Evolutionary conservation across 148 eudicot genomes (phyloP).

Genomic region (Arbutus unedo): DNA sequence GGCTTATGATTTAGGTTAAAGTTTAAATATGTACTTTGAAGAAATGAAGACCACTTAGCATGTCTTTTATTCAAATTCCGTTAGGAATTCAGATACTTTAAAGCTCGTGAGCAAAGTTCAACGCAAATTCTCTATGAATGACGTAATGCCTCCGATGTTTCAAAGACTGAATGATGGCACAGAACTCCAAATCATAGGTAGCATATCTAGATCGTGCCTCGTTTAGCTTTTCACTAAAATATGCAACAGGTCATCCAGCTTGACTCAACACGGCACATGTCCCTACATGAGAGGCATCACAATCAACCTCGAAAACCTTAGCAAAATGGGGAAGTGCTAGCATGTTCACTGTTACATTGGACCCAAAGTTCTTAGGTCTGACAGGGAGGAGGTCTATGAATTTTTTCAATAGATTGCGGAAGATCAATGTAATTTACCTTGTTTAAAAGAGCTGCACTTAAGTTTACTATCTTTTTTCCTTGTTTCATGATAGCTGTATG

Average conservation of each 20-base stretch:
- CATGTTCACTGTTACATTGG: no score
- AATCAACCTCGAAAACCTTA: not conserved
- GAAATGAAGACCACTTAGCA: not conserved
- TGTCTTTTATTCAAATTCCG: not conserved
- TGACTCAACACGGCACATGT: not conserved
- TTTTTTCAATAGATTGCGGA: not conserved
- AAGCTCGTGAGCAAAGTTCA: not conserved
- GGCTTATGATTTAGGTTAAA: not conserved
- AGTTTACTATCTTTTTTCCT: not conserved
- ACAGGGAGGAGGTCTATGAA: not conserved
- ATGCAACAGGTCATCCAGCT: not conserved
- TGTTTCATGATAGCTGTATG: not conserved
- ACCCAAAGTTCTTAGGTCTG: not conserved
- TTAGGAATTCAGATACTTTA: not conserved
- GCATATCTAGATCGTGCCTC: not conserved
- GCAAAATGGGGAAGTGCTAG: not conserved
- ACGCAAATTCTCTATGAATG: not conserved
- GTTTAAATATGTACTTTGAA: not conserved
- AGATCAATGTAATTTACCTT: not conserved
- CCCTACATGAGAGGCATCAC: not conserved
- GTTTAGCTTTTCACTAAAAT: not conserved
- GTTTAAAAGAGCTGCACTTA: not conserved
- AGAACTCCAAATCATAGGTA: not conserved
- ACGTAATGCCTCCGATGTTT: not conserved
- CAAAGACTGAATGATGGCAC: not conserved